These are phyloP conservation scores for Linnemannia elongata DNA, from an alignment of 192 early-diverging fungal genomes.

Conservation along the genomic window DNA sequence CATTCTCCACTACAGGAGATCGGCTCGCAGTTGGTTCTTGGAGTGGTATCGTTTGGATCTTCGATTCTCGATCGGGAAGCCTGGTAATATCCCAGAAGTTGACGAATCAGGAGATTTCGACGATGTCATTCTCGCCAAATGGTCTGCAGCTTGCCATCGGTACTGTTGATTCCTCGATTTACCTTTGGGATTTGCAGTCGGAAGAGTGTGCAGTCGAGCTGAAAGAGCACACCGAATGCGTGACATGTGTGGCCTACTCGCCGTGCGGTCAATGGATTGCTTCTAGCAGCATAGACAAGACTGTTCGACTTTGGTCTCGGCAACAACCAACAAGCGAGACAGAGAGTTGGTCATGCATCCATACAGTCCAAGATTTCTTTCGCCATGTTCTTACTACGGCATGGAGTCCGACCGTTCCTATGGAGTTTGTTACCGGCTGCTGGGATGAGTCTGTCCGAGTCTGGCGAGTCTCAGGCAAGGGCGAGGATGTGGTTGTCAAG, in stretches of 20 bases:
- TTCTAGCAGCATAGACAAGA: not conserved
- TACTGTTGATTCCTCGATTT: not conserved
- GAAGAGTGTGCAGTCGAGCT: not conserved
- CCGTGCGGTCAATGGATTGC: not conserved
- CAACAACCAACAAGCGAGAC: not conserved
- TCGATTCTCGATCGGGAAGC: not conserved
- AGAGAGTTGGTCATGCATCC: not conserved
- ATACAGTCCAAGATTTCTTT: too few relatives aligned
- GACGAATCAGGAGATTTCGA: not conserved
- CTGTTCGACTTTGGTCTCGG: not conserved
- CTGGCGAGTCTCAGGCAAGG: not conserved
- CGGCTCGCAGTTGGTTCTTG: not conserved
- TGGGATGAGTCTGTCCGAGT: not conserved
- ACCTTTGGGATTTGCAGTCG: not conserved
- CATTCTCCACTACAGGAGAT: not conserved
- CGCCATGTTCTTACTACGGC: too few relatives aligned
- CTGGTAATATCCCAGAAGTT: not conserved
- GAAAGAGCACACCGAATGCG: not conserved
- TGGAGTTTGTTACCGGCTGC: not conserved
- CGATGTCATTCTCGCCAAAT: not conserved
- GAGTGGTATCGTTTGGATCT: not conserved
- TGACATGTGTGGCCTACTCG: not conserved
- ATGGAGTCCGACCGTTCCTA: not conserved
- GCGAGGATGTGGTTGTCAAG: not conserved
- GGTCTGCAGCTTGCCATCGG: not conserved